These are phyloP conservation scores for Daldinia decipiens DNA, from an alignment of 495 filamentous ascomycete species.

Conservation along the genomic window DNA sequence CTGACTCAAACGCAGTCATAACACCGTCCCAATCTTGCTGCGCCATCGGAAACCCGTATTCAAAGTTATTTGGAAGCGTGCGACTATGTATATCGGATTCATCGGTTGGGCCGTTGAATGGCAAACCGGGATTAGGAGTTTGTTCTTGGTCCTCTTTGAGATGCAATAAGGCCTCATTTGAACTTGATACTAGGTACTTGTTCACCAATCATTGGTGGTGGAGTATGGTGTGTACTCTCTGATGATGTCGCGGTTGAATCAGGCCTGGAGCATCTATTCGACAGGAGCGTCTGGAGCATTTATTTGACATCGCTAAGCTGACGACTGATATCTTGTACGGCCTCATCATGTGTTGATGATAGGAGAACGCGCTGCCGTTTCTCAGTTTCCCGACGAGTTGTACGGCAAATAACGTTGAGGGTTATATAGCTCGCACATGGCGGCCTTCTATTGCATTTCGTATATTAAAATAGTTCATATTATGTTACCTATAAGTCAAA, in stretches of 20 bases:
- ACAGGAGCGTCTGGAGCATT: slow-evolving; percentile 35
- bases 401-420: slow-evolving; percentile 40
- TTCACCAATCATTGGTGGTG: slow-evolving; percentile 43
- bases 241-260: slow-evolving; percentile 11
- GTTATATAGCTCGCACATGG: slow-evolving; percentile 45
- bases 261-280: slow-evolving; percentile 10
- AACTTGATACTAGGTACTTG: slow-evolving; percentile 40
- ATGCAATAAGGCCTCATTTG: neutral
- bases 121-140: neutral
- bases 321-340: slow-evolving; percentile 41
- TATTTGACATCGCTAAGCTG: slow-evolving; percentile 43
- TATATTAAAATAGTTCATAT: slow-evolving; percentile 16
- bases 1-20: slow-evolving; percentile 42
- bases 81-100: neutral
- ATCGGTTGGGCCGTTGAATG: neutral
- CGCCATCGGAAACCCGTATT: slow-evolving; percentile 42
- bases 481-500: too few species aligned
- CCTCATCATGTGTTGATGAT: slow-evolving; percentile 45
- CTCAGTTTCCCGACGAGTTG: slow-evolving; percentile 33
- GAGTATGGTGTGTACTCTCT: slow-evolving; percentile 27
- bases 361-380: slow-evolving; percentile 45
- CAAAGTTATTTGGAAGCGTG: slow-evolving; percentile 8
- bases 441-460: slow-evolving; percentile 41
- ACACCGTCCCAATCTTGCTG: slow-evolving; percentile 45
- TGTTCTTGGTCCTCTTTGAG: slow-evolving; percentile 8